Base-by-base conservation (phyloP, 2,329 filamentous ascomycete genomes). In the Elsinoe australis region DNA sequence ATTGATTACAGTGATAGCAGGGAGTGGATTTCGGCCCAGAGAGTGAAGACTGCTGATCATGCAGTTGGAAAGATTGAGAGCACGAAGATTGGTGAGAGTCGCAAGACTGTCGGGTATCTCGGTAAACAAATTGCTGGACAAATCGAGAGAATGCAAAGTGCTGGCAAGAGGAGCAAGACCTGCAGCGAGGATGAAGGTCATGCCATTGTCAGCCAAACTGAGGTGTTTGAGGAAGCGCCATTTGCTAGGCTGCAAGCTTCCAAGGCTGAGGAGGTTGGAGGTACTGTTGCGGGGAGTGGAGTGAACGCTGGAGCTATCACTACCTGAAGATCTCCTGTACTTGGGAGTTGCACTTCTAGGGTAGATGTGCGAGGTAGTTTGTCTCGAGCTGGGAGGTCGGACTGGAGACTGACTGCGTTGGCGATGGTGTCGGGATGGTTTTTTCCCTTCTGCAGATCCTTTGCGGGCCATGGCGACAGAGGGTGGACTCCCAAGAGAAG, bases 31-130 rank as follows among this genome's bases (percentile, higher is more conserved):
- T 54, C 85, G 81, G 2, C 82, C 82, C 33, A 98, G 72, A 1
- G 90, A 95, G 59, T 94, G 85, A 49, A 98, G 73, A 12, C 88
- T 92, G 57, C 90, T 86, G 54, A 98, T 96, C 89, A 96, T 95
- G 73, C 90, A 96, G 59, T 94, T 85, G 3, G 90, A 94, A 19
- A 98, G 74, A 59, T 98, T 96, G 47, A 98, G 71, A 18, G 92
- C 89, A 54, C 89, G 82, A n/a, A 98, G 76, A 21, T 87, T 83
- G 15, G 87, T 88, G 50, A 98, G 72, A 7, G 80, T 85, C 9
- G 89, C 84, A 50, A 98, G 71, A 58, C 86, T 92, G 64, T 96
- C 92, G 1, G 92, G 92, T 47, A 96, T 84, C 64, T 95, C 86
- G n/a, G 80, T 82, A 64, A 98, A 94, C 24, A 95, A 79, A 60